Evolutionary conservation across 192 early-diverging fungal genomes (phyloP).

Genomic region (Coemansia sp.): DNA sequence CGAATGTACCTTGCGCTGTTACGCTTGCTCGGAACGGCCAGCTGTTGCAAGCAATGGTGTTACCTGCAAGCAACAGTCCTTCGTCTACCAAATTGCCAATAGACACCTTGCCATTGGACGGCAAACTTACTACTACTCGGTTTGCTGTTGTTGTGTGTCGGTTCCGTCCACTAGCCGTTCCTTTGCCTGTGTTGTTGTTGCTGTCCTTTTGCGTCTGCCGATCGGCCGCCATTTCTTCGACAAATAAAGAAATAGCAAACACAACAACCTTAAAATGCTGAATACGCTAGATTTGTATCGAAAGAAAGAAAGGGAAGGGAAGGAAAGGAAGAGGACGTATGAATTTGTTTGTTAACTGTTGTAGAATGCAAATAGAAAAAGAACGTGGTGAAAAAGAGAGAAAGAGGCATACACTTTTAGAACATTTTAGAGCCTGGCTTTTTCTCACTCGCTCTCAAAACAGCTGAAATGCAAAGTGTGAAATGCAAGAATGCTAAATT

Average conservation of each 20-base stretch:
- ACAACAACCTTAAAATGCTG: neutral
- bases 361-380: neutral
- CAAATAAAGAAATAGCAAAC: neutral
- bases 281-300: neutral
- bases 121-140: neutral
- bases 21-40: conserved; percentile 50
- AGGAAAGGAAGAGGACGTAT: too few relatives aligned
- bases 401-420: too few relatives aligned
- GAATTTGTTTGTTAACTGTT: neutral
- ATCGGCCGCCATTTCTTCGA: conserved; percentile 16
- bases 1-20: conserved; percentile 29
- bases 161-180: conserved; percentile 1
- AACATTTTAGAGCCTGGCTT: too few relatives aligned
- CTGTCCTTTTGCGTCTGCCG: conserved; percentile 16
- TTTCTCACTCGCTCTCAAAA: too few relatives aligned
- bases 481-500: too few relatives aligned
- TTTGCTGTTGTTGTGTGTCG: neutral
- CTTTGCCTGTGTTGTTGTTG: conserved; percentile 7
- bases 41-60: conserved; percentile 42
- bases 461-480: too few relatives aligned
- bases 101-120: conserved; percentile 26
- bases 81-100: conserved; percentile 34
- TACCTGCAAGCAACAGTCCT: conserved; percentile 29
- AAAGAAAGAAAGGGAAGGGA: conserved; percentile 7
- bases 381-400: neutral